Conservation (phyloP, 352 stramenopile species). For the Pythium folliculosum region DNA sequence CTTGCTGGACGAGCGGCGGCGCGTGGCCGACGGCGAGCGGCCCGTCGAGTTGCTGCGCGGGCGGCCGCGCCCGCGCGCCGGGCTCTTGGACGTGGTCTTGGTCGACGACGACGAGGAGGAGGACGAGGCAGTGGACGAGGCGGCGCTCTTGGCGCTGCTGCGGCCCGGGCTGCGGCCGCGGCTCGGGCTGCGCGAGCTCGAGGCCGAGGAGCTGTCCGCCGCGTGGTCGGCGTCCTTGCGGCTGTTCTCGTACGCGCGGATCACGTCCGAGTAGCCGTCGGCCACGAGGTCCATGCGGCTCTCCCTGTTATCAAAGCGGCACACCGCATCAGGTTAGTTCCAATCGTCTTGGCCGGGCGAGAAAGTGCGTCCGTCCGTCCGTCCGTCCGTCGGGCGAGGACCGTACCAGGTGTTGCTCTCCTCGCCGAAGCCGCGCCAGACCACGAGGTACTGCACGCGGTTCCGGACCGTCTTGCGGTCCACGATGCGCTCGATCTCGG, state of each 20-base stretch:
- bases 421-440: conserved; percentile 76
- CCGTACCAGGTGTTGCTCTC: conserved; percentile 82
- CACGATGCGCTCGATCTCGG: conserved; percentile 80
- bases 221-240: conserved; percentile 55
- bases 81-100: conserved; percentile 28
- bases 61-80: conserved; percentile 44
- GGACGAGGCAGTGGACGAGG: too few relatives aligned
- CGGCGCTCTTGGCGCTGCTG: conserved; percentile 19
- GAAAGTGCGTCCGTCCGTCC: too few relatives aligned
- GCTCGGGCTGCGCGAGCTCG: conserved; percentile 40
- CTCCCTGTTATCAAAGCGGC: too few relatives aligned
- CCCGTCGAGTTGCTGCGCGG: conserved; percentile 67
- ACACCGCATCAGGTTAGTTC: too few relatives aligned
- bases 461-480: conserved; percentile 79
- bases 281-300: conserved; percentile 80
- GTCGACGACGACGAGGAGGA: conserved; percentile 8
- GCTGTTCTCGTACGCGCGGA: conserved; percentile 71
- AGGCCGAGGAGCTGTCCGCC: conserved; percentile 10
- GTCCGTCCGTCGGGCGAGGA: neutral
- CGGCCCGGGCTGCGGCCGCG: conserved; percentile 40
- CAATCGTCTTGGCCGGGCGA: too few relatives aligned
- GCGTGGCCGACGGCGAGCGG: conserved; percentile 34
- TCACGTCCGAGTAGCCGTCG: conserved; percentile 71
- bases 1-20: conserved; percentile 29
- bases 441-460: conserved; percentile 83